Evolutionary conservation across 805 yeast species (phyloP), one percentile per base, ranked within the genome.

Genomic region (Lipomyces sp.): DNA sequence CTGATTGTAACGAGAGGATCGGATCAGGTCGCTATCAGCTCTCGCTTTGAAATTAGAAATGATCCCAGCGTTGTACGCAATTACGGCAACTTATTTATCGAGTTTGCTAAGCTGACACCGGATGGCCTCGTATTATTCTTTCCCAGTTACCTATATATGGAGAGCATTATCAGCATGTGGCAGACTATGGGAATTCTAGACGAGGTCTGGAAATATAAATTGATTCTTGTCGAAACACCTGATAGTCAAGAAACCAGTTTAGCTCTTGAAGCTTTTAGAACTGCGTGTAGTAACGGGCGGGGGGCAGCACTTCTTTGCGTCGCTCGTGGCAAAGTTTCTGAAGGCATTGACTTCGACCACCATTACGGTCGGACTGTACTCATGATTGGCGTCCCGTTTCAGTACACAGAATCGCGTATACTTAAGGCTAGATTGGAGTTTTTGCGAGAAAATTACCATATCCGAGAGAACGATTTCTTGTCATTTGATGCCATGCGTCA

Each of bases 401-500:
- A 95, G 82, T 95, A 95, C 78, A 95, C 99, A 0, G 99, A 95
- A 76, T 93, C 98, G 3, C 87, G 98, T 75, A 95, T 95, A 70
- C 81, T 95, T 73, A 95, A 95, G 73, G 99, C 99, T 0, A 84
- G 99, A 60, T 81, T 95, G 56, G 99, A 95, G 78, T 95, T 95
- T 74, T 78, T 95, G 76, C 83, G 98, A 71, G 98, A 95, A 75
- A 93, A 92, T 74, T 94, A 86, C 76, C 96, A 92, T 73, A 94
- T 95, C 64, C 84, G 92, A 70, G 99, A 95, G 74, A 92, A 91
- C 75, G 99, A 95, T 74, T 95, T 95, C 76, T 77, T 95, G 50
- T 93, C 98, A 10, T 95, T 95, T 82, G 99, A 95, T 79, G 99
- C 99, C 13, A 95, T 95, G 99, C 86, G 99, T 75, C 99, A 95